Evolutionary conservation across 139 green algal species (phyloP).

Genomic region (Coelastrella sp.): DNA sequence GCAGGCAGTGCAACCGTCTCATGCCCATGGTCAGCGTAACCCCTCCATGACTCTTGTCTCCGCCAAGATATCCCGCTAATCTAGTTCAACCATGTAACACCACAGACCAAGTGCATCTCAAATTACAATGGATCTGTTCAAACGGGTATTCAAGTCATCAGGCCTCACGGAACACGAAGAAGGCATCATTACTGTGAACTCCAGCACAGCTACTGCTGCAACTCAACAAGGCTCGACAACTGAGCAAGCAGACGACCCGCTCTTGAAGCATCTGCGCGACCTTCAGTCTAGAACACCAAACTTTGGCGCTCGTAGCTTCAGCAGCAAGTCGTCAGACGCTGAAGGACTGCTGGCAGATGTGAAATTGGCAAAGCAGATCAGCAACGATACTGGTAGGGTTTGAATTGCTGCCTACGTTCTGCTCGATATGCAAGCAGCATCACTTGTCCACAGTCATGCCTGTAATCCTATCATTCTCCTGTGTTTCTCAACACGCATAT

Average conservation of each 20-base stretch:
- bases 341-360: not conserved
- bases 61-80: too few species aligned
- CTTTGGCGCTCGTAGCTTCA: not conserved
- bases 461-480: too few species aligned
- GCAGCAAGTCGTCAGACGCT: not conserved
- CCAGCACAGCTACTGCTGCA: not conserved
- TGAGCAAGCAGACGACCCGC: not conserved
- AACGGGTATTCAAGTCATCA: not conserved
- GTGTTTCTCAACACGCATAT: too few species aligned
- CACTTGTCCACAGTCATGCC: not conserved
- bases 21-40: too few species aligned
- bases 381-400: not conserved
- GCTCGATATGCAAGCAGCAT: not conserved
- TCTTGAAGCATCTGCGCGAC: slow-evolving; percentile 5
- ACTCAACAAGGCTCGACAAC: not conserved
- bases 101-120: not conserved
- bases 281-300: not conserved
- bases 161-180: not conserved
- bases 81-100: not conserved
- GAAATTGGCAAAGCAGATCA: not conserved
- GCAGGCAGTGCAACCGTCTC: too few species aligned
- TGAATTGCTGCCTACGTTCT: not conserved
- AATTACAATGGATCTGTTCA: not conserved
- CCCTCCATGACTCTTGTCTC: too few species aligned
- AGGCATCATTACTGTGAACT: slow-evolving; percentile 8